A percentile compares a stretch with the other conserved stretches of the same genome.
phyloP scores from a whole-genome alignment of 2,329 filamentous ascomycete species.

The Diaporthe amygdali region DNA sequence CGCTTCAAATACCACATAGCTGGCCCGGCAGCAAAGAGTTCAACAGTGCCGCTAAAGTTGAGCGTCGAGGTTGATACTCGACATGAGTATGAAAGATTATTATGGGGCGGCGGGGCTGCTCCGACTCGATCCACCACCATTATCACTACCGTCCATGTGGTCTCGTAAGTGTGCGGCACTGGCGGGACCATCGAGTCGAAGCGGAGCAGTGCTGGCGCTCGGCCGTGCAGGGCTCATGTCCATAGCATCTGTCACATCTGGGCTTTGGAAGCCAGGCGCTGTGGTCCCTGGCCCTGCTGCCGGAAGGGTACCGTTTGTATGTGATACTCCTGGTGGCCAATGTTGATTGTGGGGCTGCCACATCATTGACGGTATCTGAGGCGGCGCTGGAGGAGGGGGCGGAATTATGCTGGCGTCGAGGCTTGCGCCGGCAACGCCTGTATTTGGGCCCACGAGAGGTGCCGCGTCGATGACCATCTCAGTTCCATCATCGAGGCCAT shows the following conservation, averaged over 20 bases:
- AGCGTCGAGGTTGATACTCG: not conserved
- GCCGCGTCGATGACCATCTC: conserved; percentile 37
- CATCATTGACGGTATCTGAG: not conserved
- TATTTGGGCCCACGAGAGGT: conserved; percentile 16
- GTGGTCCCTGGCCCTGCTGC: not conserved
- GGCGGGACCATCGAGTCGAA: conserved; percentile 12
- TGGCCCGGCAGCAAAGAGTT: not conserved
- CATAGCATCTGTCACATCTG: conserved; percentile 21
- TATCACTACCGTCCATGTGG: conserved; percentile 10
- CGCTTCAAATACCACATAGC: not conserved
- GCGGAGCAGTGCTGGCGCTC: conserved; percentile 19
- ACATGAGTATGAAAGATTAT: not conserved
- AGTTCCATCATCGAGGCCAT: conserved; percentile 34
- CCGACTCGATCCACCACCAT: conserved; percentile 16
- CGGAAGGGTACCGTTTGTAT: conserved; percentile 7
- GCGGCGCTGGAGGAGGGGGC: conserved; percentile 22
- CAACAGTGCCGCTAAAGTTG: not conserved
- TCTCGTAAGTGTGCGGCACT: not conserved
- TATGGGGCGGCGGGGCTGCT: conserved; percentile 18
- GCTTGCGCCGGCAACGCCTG: conserved; percentile 3
- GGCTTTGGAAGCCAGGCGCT: not conserved
- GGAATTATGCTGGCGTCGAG: conserved; percentile 23
- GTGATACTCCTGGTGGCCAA: conserved; percentile 12
- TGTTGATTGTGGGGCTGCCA: conserved; percentile 19
- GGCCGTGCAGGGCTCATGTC: conserved; percentile 15